Evolutionary conservation across 345 rosid species (phyloP).

Genomic region (Trapa incisa): DNA sequence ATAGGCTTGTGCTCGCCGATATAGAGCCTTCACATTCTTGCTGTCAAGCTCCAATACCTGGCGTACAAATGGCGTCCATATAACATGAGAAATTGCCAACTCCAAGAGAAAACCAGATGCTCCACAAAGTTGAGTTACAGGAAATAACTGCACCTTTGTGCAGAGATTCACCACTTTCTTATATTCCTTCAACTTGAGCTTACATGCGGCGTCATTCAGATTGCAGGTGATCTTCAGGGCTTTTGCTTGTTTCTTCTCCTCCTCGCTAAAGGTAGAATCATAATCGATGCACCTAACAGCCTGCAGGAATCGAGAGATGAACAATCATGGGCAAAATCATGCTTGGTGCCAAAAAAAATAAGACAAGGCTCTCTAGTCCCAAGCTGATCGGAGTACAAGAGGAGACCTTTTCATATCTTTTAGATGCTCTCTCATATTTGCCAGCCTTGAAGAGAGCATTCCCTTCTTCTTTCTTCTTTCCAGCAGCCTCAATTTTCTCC

Average conservation of each 20-base stretch:
- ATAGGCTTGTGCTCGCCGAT: slow-evolving; percentile 40
- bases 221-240: slow-evolving; percentile 14
- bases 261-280: slow-evolving; percentile 17
- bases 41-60: slow-evolving; percentile 32
- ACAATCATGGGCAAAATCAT: not conserved
- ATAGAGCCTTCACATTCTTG: slow-evolving; percentile 31
- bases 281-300: slow-evolving; percentile 9
- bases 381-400: not conserved
- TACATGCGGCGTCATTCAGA: slow-evolving; percentile 17
- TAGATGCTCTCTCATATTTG: slow-evolving; percentile 14
- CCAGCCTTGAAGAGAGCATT: slow-evolving; percentile 45
- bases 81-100: not conserved
- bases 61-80: not conserved
- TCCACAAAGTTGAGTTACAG: not conserved
- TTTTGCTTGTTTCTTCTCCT: slow-evolving; percentile 14
- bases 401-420: slow-evolving; percentile 15
- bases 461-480: slow-evolving; percentile 93
- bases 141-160: slow-evolving; percentile 5
- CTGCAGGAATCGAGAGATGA: slow-evolving; percentile 3
- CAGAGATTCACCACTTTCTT: slow-evolving; percentile 15
- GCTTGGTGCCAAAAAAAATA: too few relatives aligned
- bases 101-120: not conserved
- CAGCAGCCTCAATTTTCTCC: slow-evolving; percentile 84
- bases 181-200: slow-evolving; percentile 13
- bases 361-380: too few relatives aligned